A percentile compares a stretch with the other conserved stretches of the same genome.
These are phyloP conservation scores for Chalciporus chontae DNA, from an alignment of 768 basidiomycete genomes.

Conservation along the genomic window DNA sequence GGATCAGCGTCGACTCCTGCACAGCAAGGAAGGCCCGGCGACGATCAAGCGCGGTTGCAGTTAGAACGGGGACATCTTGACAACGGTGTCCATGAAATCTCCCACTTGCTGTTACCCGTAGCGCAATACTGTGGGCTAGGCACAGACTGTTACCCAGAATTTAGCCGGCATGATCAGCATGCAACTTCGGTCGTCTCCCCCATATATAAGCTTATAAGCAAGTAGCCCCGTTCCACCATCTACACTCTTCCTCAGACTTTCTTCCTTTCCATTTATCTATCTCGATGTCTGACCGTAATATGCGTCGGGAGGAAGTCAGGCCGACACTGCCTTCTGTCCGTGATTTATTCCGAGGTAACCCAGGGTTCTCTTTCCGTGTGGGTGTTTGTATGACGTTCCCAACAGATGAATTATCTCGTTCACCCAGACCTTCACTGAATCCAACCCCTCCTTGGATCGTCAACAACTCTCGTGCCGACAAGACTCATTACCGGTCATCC, in stretches of 20 bases:
- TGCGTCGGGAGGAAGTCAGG: constrained; percentile 31
- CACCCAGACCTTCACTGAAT: constrained; percentile 37
- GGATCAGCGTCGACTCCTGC: constrained; percentile 30
- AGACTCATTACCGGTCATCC: constrained; percentile 22
- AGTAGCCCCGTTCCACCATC: not conserved
- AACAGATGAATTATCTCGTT: constrained; percentile 47
- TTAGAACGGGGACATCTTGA: constrained; percentile 23
- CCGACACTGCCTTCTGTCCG: constrained; percentile 71
- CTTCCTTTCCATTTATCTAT: constrained; percentile 19
- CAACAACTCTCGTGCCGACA: constrained; percentile 38
- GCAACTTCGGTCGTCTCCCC: constrained; percentile 16
- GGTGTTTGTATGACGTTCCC: constrained; percentile 1
- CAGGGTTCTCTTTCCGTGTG: not conserved
- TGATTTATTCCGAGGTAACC: constrained; percentile 60
- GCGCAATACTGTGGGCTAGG: constrained; percentile 21
- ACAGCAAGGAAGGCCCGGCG: constrained; percentile 30
- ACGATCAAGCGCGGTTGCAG: constrained; percentile 33
- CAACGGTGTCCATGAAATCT: constrained; percentile 26
- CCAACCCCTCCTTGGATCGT: constrained; percentile 41
- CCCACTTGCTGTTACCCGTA: constrained; percentile 20
- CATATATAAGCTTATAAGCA: constrained; percentile 25
- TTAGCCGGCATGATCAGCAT: constrained; percentile 25
- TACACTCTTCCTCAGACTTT: constrained; percentile 8
- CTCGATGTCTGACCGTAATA: constrained; percentile 28
- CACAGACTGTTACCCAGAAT: constrained; percentile 11